A percentile compares a stretch with the other conserved stretches of the same genome.
These are phyloP conservation scores for Linnemannia hyalina DNA, from an alignment of 192 early-diverging fungal genomes.

Conservation along the genomic window DNA sequence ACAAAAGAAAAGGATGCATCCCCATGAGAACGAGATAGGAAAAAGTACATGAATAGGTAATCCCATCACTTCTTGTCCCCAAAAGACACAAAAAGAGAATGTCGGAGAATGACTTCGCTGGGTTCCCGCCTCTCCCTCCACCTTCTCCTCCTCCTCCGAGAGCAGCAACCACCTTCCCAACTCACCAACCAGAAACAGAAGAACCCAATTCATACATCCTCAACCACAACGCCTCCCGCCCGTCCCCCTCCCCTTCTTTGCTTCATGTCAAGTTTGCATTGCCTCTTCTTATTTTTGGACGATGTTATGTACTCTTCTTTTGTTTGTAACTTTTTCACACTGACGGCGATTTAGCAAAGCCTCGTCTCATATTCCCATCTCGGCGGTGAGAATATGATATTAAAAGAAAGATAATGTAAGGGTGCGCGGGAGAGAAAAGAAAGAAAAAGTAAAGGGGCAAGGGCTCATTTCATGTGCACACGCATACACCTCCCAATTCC, in stretches of 20 bases:
- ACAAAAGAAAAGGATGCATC: not conserved
- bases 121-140: not conserved
- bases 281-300: constrained; percentile 1
- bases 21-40: not conserved
- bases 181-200: not conserved
- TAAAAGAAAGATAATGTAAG: not conserved
- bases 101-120: not conserved
- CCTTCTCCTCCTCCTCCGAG: not conserved
- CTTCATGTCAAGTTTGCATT: not conserved
- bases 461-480: not conserved
- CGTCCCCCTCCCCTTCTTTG: not conserved
- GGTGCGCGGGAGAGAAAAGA: not conserved
- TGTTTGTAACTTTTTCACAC: not conserved
- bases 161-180: not conserved
- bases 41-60: constrained; percentile 1
- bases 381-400: not conserved
- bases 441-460: not conserved
- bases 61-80: not conserved
- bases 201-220: not conserved
- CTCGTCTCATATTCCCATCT: not conserved
- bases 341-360: not conserved
- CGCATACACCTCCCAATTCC: not conserved
- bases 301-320: not conserved
- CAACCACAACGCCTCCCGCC: not conserved
- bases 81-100: not conserved